Evolutionary conservation across 106 monocot genomes (phyloP), one percentile per base, ranked within the genome.

Genomic region (Dendrobium huoshanense): DNA sequence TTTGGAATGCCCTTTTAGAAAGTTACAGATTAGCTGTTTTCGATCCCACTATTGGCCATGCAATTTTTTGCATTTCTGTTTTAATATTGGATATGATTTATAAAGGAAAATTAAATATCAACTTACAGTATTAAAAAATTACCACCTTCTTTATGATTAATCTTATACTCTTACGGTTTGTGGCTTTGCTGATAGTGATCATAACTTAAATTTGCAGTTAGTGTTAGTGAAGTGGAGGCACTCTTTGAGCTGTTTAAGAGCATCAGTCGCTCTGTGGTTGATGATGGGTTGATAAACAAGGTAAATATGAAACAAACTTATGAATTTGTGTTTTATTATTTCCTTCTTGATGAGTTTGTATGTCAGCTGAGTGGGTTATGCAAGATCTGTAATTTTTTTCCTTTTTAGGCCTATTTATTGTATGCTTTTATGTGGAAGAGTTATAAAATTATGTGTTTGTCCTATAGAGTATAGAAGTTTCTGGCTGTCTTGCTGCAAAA

Each of bases 181-280:
- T 10, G 10, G 51, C 51, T 13, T 51, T 51, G 51, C 51, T 51
- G 15, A 15, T 51, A 51, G 15, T 51, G 51, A 51, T 51, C 51
- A 51, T 51, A 51, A 15, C 20, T 25, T 65, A 65, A 65, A 65
- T 82, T 51, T 90, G 41, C 83, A 94, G 94, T 94, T 72, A 91
- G 85, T 51, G 91, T 91, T 41, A 94, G 94, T 84, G 94, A 94
- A 85, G 89, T 94, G 54, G 94, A 94, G 73, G 94, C 94, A 49
- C 81, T 94, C n/a, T 91, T 91, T 82, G 94, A 94, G 83, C 86
- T 94, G 83, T 94, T 85, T 77, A 94, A 91, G 88, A 90, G 88
- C 87, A 94, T 94, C 73, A 94, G 94, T 85, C 80, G 91, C 91
- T 91, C 91, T 67, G 84, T 94, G 55, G 54, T 91, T 83, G 89